phyloP scores from a whole-genome alignment of 352 stramenopile genomes.

The Peronosclerospora sorghi region DNA sequence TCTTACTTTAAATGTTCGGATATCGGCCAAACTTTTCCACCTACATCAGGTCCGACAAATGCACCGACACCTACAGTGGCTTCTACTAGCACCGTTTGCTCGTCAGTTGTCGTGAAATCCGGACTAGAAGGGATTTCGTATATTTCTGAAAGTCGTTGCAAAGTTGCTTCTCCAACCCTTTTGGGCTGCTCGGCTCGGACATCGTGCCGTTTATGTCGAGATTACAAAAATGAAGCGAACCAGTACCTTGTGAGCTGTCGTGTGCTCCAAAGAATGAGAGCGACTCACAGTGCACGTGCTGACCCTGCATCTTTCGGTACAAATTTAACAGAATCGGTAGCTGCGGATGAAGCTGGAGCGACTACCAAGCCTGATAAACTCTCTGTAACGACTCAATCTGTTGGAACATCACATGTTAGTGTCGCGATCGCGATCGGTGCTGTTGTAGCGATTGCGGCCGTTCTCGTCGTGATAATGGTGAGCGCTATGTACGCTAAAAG shows the following conservation, averaged over 20 bases:
- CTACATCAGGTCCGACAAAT: no score
- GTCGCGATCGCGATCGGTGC: neutral
- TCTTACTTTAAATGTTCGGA: conserved; percentile 17
- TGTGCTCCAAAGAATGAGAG: conserved; percentile 21
- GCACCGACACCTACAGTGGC: conserved; percentile 8
- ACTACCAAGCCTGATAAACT: neutral
- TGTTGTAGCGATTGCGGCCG: no score
- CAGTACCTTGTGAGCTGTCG: conserved; percentile 46
- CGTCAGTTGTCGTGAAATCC: conserved; percentile 13
- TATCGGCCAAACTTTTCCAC: conserved; percentile 1
- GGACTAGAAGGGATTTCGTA: conserved; percentile 33
- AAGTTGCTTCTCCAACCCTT: conserved; percentile 13
- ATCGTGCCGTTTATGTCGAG: conserved; percentile 40
- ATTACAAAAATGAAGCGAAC: conserved; percentile 47
- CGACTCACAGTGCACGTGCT: conserved; percentile 3
- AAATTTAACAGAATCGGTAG: neutral
- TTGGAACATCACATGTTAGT: neutral
- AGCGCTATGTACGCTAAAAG: conserved; percentile 19
- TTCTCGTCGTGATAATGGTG: conserved; percentile 21
- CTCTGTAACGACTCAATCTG: conserved; percentile 1
- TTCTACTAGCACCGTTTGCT: conserved; percentile 20
- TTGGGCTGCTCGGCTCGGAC: conserved; percentile 34
- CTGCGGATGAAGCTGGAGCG: neutral
- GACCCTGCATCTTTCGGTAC: neutral
- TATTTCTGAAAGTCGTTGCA: conserved; percentile 31